Conservation (phyloP, 257 asterid species). For the Solanum chmielewskii region DNA sequence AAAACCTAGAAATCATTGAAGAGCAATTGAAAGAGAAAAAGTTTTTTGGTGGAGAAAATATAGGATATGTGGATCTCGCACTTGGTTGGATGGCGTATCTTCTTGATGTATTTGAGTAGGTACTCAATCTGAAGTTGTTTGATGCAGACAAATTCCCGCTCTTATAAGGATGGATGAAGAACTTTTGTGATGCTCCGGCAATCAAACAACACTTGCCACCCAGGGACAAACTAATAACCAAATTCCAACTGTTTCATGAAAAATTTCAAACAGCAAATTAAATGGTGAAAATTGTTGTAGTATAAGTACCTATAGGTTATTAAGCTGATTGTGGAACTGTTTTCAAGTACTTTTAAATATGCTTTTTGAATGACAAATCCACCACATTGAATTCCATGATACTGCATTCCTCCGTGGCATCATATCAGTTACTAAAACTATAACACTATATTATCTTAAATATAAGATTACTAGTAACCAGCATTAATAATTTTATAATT, state of each 20-base stretch:
- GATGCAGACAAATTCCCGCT: slow-evolving; percentile 32
- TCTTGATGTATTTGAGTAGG: slow-evolving; percentile 32
- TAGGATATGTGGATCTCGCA: slow-evolving; percentile 56
- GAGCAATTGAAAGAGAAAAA: slow-evolving; percentile 42
- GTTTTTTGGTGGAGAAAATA: slow-evolving; percentile 43
- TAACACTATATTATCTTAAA: no score
- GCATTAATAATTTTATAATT: no score
- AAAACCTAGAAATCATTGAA: slow-evolving; percentile 29
- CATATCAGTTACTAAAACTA: no score
- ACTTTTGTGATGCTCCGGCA: slow-evolving; percentile 28
- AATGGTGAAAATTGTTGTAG: background rate
- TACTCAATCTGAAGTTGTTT: slow-evolving; percentile 21
- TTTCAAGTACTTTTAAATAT: background rate
- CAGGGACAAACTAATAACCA: slow-evolving; percentile 37
- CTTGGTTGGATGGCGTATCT: slow-evolving; percentile 44
- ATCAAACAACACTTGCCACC: slow-evolving; percentile 56
- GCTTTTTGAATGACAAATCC: no score
- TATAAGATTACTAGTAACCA: no score
- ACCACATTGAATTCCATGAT: no score
- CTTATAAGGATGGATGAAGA: slow-evolving; percentile 38
- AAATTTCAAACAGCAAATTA: slow-evolving; percentile 10
- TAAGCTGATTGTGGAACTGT: background rate
- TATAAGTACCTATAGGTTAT: background rate
- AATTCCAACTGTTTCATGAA: slow-evolving; percentile 26
- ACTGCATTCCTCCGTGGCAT: no score